Evolutionary conservation across 2,329 filamentous ascomycete genomes (phyloP).

Genomic region (Grosmannia penicillata): DNA sequence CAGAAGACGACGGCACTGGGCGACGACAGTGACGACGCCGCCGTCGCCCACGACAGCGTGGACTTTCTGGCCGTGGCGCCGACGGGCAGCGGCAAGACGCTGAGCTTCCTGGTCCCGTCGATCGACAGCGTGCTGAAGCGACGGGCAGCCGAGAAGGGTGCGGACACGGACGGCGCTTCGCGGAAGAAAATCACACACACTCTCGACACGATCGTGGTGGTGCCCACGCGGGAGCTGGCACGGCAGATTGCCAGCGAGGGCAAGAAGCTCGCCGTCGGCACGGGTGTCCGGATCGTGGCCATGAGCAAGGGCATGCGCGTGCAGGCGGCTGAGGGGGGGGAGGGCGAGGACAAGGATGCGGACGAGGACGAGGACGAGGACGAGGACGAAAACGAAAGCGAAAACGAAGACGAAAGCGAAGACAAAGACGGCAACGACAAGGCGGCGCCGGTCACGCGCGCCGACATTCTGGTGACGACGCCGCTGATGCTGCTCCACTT

Average conservation of each 20-base stretch:
- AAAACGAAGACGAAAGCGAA: neutral
- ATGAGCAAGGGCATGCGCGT: conserved; percentile 79
- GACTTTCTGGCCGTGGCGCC: conserved; percentile 83
- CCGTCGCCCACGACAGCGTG: conserved; percentile 26
- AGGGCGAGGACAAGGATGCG: conserved; percentile 20
- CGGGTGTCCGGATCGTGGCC: conserved; percentile 61
- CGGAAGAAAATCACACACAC: conserved; percentile 22
- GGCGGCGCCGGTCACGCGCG: conserved; percentile 39
- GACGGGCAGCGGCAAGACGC: conserved; percentile 90
- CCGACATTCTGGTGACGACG: conserved; percentile 69
- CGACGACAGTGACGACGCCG: conserved; percentile 9
- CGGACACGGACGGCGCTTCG: conserved; percentile 21
- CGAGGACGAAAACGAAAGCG: conserved; percentile 4
- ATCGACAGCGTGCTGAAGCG: conserved; percentile 59
- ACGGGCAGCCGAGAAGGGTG: conserved; percentile 30
- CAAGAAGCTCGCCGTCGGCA: conserved; percentile 56
- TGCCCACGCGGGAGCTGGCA: conserved; percentile 65
- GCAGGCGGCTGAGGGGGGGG: conserved; percentile 22
- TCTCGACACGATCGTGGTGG: conserved; percentile 56
- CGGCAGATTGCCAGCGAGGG: conserved; percentile 76
- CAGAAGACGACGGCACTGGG: conserved; percentile 13
- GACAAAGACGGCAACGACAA: conserved; percentile 10
- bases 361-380: conserved; percentile 15
- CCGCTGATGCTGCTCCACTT: conserved; percentile 67
- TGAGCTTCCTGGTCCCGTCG: conserved; percentile 80